phyloP scores from a whole-genome alignment of 2,329 filamentous ascomycete species.

The Arthrobotrys sphaeroides region DNA sequence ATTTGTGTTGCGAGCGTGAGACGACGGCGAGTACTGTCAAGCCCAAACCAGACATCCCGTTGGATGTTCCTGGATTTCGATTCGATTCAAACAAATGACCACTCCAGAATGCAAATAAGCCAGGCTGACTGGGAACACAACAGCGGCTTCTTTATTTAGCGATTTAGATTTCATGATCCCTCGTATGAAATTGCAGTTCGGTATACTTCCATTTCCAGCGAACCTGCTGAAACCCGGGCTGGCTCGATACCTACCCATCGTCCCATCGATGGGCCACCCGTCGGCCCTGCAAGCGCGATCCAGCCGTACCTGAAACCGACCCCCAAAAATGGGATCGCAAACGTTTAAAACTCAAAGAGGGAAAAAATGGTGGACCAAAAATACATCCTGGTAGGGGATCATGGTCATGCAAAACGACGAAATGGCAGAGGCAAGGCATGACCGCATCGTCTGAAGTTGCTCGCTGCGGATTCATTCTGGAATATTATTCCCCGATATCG shows the following conservation, averaged over 20 bases:
- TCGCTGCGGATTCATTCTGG: constrained; percentile 44
- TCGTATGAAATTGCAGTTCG: neutral
- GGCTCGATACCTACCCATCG: constrained; percentile 16
- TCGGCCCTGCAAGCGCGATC: constrained; percentile 38
- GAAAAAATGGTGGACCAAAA: constrained; percentile 16
- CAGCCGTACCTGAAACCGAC: constrained; percentile 54
- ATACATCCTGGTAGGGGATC: constrained; percentile 16
- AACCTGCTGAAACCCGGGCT: constrained; percentile 27
- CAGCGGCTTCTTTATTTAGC: constrained; percentile 32
- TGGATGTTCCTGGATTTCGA: constrained; percentile 10
- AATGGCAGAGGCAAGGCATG: constrained; percentile 42
- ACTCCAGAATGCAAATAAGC: constrained; percentile 3
- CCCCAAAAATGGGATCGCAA: constrained; percentile 33
- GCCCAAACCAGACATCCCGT: constrained; percentile 15
- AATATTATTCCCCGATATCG: constrained; percentile 32
- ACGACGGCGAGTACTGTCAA: constrained; percentile 38
- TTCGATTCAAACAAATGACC: constrained; percentile 14
- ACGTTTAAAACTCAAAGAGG: constrained; percentile 41
- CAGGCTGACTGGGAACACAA: constrained; percentile 14
- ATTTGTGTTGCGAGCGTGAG: constrained; percentile 48
- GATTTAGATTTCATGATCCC: constrained; percentile 22
- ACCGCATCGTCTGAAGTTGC: constrained; percentile 37
- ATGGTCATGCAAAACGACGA: constrained; percentile 50
- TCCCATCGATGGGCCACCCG: constrained; percentile 17
- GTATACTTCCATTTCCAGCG: constrained; percentile 16